Evolutionary conservation across 495 filamentous ascomycete genomes (phyloP).

Genomic region (Trichoderma virens): DNA sequence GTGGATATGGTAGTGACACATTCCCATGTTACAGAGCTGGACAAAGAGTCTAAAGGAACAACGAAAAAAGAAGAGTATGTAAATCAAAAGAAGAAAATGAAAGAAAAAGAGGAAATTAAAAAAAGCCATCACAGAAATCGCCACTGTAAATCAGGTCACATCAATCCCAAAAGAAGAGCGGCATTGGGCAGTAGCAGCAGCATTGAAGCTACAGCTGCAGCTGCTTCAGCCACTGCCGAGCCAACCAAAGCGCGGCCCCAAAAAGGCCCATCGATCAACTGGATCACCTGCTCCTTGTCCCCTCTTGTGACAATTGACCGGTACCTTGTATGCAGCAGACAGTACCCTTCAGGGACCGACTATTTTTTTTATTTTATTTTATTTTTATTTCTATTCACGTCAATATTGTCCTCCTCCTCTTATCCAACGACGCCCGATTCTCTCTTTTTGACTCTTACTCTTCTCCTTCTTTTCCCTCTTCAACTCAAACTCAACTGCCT

Average conservation of each 20-base stretch:
- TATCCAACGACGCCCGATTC: neutral
- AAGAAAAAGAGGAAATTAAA: too few relatives aligned
- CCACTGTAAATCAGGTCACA: neutral
- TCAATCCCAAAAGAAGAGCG: neutral
- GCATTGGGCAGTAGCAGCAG: neutral
- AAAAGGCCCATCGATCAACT: neutral
- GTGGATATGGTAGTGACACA: too few relatives aligned
- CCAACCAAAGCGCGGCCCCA: neutral
- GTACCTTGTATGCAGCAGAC: neutral
- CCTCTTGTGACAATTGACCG: neutral
- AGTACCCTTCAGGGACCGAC: neutral
- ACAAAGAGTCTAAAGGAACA: neutral
- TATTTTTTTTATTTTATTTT: neutral
- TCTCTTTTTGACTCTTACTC: neutral
- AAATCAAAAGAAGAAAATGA: neutral
- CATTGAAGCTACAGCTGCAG: neutral
- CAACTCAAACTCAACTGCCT: neutral
- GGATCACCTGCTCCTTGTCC: conserved; percentile 4
- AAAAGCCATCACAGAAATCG: neutral
- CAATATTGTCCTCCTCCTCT: neutral
- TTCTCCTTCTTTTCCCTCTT: too few relatives aligned
- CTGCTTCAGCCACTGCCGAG: neutral
- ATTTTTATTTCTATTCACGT: neutral
- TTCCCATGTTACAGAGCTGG: neutral
- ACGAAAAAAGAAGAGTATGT: neutral